Percentiles rank a stretch among this genome's conserved stretches.
These are phyloP conservation scores for Mucor indicus DNA, from an alignment of 371 early-diverging fungal genomes.

Conservation along the genomic window DNA sequence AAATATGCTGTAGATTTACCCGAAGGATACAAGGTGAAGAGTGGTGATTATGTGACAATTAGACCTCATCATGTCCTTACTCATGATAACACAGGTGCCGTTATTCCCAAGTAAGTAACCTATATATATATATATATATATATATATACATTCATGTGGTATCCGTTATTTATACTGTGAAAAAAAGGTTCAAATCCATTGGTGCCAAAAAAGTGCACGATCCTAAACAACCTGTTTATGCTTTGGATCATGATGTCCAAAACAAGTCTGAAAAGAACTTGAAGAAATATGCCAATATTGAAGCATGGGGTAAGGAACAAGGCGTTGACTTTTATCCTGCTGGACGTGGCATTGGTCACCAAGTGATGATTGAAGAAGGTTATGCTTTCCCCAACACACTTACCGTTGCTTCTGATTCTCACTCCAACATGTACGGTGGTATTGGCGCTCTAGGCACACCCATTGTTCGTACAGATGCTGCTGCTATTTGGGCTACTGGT, in stretches of 20 bases:
- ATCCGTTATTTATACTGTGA: no score
- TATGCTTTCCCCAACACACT: slow-evolving; percentile 91
- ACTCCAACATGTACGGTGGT: slow-evolving; percentile 98
- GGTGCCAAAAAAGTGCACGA: slow-evolving; percentile 79
- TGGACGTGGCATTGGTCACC: slow-evolving; percentile 96
- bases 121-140: neutral
- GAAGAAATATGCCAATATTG: slow-evolving; percentile 82
- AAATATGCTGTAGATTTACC: slow-evolving; percentile 77
- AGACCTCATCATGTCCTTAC: slow-evolving; percentile 90
- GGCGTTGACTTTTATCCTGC: slow-evolving; percentile 92
- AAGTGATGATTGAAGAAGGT: slow-evolving; percentile 95
- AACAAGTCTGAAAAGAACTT: slow-evolving; percentile 87
- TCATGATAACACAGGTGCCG: slow-evolving; percentile 96
- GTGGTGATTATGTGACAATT: slow-evolving; percentile 92
- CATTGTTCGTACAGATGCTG: slow-evolving; percentile 95
- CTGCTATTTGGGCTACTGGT: slow-evolving; percentile 96
- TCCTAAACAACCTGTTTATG: slow-evolving; percentile 88
- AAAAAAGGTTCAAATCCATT: slow-evolving; percentile 81
- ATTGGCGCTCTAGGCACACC: slow-evolving; percentile 93
- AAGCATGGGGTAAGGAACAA: slow-evolving; percentile 77
- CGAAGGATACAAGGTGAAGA: slow-evolving; percentile 65
- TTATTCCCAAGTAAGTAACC: slow-evolving; percentile 76
- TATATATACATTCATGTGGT: neutral
- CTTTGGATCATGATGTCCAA: slow-evolving; percentile 96
- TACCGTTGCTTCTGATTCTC: slow-evolving; percentile 96